Evolutionary conservation across 768 basidiomycete genomes (phyloP).

Genomic region (Agaricus subrufescens): DNA sequence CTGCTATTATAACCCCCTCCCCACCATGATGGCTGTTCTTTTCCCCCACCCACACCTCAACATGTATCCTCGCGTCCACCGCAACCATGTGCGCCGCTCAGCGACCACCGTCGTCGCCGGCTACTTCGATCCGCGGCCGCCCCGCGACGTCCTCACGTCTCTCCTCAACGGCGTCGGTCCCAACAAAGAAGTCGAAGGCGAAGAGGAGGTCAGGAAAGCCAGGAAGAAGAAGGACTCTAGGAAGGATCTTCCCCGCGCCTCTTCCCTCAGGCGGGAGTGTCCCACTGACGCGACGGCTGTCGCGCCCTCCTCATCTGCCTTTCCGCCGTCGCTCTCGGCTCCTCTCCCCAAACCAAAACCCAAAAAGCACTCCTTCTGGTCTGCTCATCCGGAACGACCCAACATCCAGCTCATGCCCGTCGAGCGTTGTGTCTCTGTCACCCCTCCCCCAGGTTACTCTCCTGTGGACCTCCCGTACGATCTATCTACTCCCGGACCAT

Average conservation of each 20-base stretch:
- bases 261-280: slow-evolving; percentile 1
- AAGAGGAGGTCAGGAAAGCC: slow-evolving; percentile 50
- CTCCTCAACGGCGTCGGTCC: slow-evolving; percentile 70
- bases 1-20: slow-evolving; percentile 27
- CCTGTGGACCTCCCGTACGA: slow-evolving; percentile 47
- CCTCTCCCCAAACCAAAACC: slow-evolving; percentile 21
- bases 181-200: slow-evolving; percentile 58
- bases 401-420: slow-evolving; percentile 67
- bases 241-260: slow-evolving; percentile 19
- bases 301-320: slow-evolving; percentile 1
- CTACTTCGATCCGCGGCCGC: slow-evolving; percentile 60
- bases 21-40: slow-evolving; percentile 24
- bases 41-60: slow-evolving; percentile 24
- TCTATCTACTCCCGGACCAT: slow-evolving; percentile 71
- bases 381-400: slow-evolving; percentile 45
- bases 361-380: slow-evolving; percentile 51
- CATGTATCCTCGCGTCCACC: slow-evolving; percentile 23
- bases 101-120: slow-evolving; percentile 78
- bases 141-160: slow-evolving; percentile 76
- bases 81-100: slow-evolving; percentile 46
- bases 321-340: background rate
- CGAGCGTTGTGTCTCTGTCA: slow-evolving; percentile 70
- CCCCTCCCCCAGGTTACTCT: slow-evolving; percentile 59
- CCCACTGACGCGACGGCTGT: background rate
- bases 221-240: slow-evolving; percentile 52